A percentile compares a stretch with the other conserved stretches of the same genome.
Conservation (phyloP, 352 stramenopile genomes). For the Lagenidium giganteum region DNA sequence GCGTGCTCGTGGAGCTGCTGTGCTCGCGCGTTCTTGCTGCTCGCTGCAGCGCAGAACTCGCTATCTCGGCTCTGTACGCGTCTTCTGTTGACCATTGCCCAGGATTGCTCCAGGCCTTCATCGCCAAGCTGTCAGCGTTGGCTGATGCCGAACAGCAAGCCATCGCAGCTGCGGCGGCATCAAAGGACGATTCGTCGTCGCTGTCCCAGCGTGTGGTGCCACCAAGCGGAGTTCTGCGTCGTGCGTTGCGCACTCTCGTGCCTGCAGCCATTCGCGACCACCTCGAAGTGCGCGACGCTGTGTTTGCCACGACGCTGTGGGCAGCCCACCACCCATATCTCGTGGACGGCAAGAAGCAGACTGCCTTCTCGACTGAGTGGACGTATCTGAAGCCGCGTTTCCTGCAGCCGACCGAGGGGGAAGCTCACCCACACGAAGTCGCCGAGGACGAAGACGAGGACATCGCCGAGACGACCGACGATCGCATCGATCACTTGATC, state of each 20-base stretch:
- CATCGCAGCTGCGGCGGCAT: slow-evolving; percentile 5
- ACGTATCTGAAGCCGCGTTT: slow-evolving; percentile 57
- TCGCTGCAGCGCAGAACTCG: slow-evolving; percentile 38
- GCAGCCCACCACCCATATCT: slow-evolving; percentile 74
- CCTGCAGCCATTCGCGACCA: slow-evolving; percentile 26
- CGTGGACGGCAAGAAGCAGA: slow-evolving; percentile 45
- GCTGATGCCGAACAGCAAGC: slow-evolving; percentile 30
- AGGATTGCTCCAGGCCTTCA: slow-evolving; percentile 44
- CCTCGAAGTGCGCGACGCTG: slow-evolving; percentile 25
- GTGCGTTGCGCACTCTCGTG: slow-evolving; percentile 52
- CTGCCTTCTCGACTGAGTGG: slow-evolving; percentile 63
- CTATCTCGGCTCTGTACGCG: slow-evolving; percentile 43
- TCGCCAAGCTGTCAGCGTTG: slow-evolving; percentile 45
- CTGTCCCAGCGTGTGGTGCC: slow-evolving; percentile 24
- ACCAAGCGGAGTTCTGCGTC: slow-evolving; percentile 48
- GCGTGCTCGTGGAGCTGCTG: slow-evolving; percentile 54
- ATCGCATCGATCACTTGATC: slow-evolving; percentile 78
- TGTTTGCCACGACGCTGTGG: slow-evolving; percentile 51
- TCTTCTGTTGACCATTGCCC: slow-evolving; percentile 53
- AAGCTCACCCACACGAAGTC: slow-evolving; percentile 7
- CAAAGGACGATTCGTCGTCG: slow-evolving; percentile 21
- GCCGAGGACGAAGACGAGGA: slow-evolving; percentile 41
- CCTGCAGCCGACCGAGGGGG: slow-evolving; percentile 13
- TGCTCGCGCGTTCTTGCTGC: slow-evolving; percentile 40
- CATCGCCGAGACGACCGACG: slow-evolving; percentile 36